Base-by-base conservation (phyloP, 768 basidiomycete species). In the Trametes cubensis region DNA sequence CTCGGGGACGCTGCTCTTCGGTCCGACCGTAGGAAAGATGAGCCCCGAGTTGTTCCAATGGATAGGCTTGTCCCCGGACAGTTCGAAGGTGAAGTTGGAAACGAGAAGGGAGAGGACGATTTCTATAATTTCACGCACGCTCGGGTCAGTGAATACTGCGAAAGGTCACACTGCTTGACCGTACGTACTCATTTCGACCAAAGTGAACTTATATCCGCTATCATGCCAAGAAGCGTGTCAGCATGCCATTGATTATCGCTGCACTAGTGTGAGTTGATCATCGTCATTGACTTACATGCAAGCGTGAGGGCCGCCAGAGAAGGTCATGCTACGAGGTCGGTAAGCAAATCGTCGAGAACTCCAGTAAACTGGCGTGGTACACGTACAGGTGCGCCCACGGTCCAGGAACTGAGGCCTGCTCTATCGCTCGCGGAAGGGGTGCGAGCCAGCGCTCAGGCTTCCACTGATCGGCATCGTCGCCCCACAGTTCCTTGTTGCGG, bases 381-480 rank as follows among this genome's bases (percentile, higher is more conserved):
- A 61, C 69, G 7, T 30, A 68, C 69, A 70, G 38, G 17, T 68
- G 64, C 8, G 68, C 41, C 42, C 68, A 69, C 15, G 67, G 55
- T 6, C 70, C 67, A 1, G 68, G 68, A 21, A 66, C 30, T 0
- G 38, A 50, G 20, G 61, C 65, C 2, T 63, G 48, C 20, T 49
- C 48, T 15, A 69, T 54, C 2, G 63, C 40, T 2, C 48, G 23
- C 0, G 70, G 68, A 2, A 68, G 50, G 6, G 60, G 60, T 13
- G 34, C 30, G 10, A 89, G 72, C 88, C 89, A 90, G 7, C 88
- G 76, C 54, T 85, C 84, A 0, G 88, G 89, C 42, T 80, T 75
- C 70, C 85, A 90, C 49, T 79, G 78, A 23, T 79, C 77, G 4
- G 85, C 80, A 56, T 85, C 80, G 0, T 76, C 66, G 1, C 89